Base-by-base conservation (phyloP, 495 filamentous ascomycete species). In the Aspergillus sclerotioniger region DNA sequence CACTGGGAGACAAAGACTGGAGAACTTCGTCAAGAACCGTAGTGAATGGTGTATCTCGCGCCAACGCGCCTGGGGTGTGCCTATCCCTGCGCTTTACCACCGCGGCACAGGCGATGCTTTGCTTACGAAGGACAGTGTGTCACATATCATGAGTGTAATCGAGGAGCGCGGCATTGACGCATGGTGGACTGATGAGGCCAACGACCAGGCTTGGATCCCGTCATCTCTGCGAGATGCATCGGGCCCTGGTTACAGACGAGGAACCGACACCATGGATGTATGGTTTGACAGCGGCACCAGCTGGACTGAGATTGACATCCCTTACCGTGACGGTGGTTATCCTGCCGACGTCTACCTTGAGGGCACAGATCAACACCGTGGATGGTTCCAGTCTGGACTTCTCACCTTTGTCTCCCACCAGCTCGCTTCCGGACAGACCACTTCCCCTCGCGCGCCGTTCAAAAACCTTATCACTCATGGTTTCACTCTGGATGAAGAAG, bases 311-410 rank as follows among this genome's bases (percentile, higher is more conserved):
- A 77, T 87, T 25, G 63, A 74, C 46, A 44, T 60, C 15, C 67
- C 66, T 45, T 59, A 67, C 13, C 64, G 61, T 19, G 79, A 84
- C 53, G 78, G 85, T 57, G 71, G 74, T 29, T 76, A 80, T 19
- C 81, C 84, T 20, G 90, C 91, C 1, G 92, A 98, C 68, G 80
- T 97, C 31, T 98, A 96, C 66, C 80, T 98, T 6, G 94, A 99
- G 76, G 94, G 94, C 25, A 87, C 84, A 3, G 94, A 99, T 69
- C 94, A 99, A 65, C 93, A 97, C 68, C 89, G 94, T 41, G 94
- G 94, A 7, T 99, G 94, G 94, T 99, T 99, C 71, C 94, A 99
- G 72, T 96, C 92, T n/a, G 92, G 90, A 50, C 83, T 99, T n/a
- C 82, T 99, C 39, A 99, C 94, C 0, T 82, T 87, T 57, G 82